Conservation (phyloP, 495 filamentous ascomycete genomes). For the Talaromyces adpressus region DNA sequence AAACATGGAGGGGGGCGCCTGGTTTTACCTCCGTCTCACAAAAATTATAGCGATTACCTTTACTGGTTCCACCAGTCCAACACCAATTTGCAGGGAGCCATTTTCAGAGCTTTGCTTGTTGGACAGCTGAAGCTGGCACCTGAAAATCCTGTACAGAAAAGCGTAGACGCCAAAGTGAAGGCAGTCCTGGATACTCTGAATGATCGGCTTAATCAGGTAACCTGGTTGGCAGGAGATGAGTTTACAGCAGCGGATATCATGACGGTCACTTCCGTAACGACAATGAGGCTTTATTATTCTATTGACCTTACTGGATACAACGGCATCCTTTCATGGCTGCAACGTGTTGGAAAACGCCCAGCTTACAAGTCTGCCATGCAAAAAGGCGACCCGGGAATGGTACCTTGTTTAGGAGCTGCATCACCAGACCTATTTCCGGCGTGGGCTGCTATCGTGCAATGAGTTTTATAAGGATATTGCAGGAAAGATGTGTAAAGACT, state of each 20-base stretch:
- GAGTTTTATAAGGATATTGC: background rate
- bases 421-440: conserved; percentile 10
- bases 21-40: conserved; percentile 28
- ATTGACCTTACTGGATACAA: conserved; percentile 35
- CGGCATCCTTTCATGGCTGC: conserved; percentile 40
- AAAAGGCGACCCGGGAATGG: conserved; percentile 38
- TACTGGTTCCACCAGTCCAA: conserved; percentile 58
- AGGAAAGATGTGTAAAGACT: background rate
- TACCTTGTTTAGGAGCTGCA: conserved; percentile 20
- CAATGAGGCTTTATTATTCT: conserved; percentile 41
- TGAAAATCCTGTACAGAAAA: conserved; percentile 13
- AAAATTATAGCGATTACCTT: conserved; percentile 46
- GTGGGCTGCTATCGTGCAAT: background rate
- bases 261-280: conserved; percentile 46
- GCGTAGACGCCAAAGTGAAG: conserved; percentile 16
- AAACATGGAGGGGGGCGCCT: conserved; percentile 42
- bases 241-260: conserved; percentile 60
- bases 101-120: conserved; percentile 21
- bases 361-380: conserved; percentile 35
- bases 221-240: conserved; percentile 51
- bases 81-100: conserved; percentile 40
- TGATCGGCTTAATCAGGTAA: conserved; percentile 30
- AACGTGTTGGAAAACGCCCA: conserved; percentile 29
- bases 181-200: conserved; percentile 32
- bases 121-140: conserved; percentile 8